phyloP scores from a whole-genome alignment of 306 rosid genomes.

The Prunus mira region DNA sequence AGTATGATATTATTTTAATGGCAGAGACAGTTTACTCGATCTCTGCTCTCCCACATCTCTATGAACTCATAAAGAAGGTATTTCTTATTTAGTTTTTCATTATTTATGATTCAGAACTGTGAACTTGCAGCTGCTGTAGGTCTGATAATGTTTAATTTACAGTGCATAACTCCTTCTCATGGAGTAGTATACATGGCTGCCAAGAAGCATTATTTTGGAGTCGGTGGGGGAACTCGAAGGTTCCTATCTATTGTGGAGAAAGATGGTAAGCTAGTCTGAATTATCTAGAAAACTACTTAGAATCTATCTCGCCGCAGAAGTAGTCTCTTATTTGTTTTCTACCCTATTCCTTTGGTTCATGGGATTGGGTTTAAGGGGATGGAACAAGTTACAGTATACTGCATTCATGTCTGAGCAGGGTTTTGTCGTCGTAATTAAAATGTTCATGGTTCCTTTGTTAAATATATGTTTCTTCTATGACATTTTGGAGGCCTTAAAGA shows the following conservation, averaged over 20 bases:
- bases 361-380: too few species aligned
- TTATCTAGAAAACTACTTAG: not conserved
- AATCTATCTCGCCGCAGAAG: not conserved
- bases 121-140: constrained; percentile 10
- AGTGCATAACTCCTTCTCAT: constrained; percentile 56
- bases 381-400: not conserved
- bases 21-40: constrained; percentile 92
- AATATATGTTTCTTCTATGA: not conserved
- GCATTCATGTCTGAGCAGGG: not conserved
- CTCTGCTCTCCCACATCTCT: constrained; percentile 60
- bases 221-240: constrained; percentile 47
- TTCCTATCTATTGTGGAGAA: constrained; percentile 76
- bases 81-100: constrained; percentile 10
- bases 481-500: too few species aligned
- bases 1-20: constrained; percentile 87
- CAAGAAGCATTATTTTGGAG: constrained; percentile 61
- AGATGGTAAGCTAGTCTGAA: constrained; percentile 57
- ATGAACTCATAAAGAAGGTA: constrained; percentile 81
- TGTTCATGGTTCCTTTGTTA: not conserved
- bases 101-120: constrained; percentile 10
- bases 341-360: not conserved
- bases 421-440: not conserved
- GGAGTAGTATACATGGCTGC: constrained; percentile 84
- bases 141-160: constrained; percentile 18
- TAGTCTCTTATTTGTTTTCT: not conserved